Evolutionary conservation across 495 filamentous ascomycete genomes (phyloP).

Genomic region (Aspergillus bertholletiae): DNA sequence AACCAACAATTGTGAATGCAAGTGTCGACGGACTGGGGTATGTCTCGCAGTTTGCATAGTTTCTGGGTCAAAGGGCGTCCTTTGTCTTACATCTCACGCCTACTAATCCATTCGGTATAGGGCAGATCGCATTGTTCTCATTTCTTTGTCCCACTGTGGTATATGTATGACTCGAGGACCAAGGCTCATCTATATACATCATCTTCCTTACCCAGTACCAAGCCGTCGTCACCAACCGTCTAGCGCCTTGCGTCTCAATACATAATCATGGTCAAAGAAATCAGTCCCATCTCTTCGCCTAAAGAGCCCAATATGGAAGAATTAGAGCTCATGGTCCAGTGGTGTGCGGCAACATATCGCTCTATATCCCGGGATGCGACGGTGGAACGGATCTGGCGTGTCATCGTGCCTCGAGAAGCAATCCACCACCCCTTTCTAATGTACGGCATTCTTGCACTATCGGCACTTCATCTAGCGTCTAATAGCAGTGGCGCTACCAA

Average conservation of each 20-base stretch:
- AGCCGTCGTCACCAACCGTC: slow-evolving; percentile 8
- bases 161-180: slow-evolving; percentile 6
- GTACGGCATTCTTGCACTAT: slow-evolving; percentile 48
- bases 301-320: slow-evolving; percentile 26
- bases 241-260: slow-evolving; percentile 7
- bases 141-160: slow-evolving; percentile 7
- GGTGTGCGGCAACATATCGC: slow-evolving; percentile 42
- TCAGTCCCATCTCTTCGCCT: background rate
- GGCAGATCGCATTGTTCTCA: slow-evolving; percentile 23
- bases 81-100: too few relatives aligned
- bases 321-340: slow-evolving; percentile 46
- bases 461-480: slow-evolving; percentile 42
- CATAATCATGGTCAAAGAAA: slow-evolving; percentile 8
- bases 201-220: slow-evolving; percentile 12
- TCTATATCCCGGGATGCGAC: slow-evolving; percentile 29
- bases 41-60: slow-evolving; percentile 2
- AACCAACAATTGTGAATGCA: slow-evolving; percentile 46
- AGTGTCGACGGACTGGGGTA: slow-evolving; percentile 46
- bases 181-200: slow-evolving; percentile 17
- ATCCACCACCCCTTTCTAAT: slow-evolving; percentile 43
- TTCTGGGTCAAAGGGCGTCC: too few relatives aligned
- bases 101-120: slow-evolving; percentile 11
- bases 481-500: slow-evolving; percentile 8
- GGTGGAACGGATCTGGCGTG: slow-evolving; percentile 43
- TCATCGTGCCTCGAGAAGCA: slow-evolving; percentile 39